Evolutionary conservation across 1,139 yeast species (phyloP).

Genomic region (Pichia sp.): DNA sequence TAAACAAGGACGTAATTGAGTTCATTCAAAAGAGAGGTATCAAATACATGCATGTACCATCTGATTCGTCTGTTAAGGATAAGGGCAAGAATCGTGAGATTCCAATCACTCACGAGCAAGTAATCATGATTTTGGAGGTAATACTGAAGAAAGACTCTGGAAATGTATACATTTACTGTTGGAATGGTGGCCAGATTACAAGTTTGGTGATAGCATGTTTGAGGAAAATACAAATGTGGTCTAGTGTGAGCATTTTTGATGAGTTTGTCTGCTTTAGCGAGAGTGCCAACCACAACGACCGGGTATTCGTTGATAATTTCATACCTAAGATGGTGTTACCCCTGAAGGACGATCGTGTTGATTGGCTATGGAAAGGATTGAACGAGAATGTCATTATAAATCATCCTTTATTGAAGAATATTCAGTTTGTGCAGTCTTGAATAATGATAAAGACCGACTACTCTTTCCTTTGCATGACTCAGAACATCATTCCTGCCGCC

Average conservation of each 20-base stretch:
- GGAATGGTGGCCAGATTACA: conserved; percentile 85
- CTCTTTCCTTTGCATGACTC: no score
- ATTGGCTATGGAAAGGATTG: conserved; percentile 75
- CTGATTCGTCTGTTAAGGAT: conserved; percentile 44
- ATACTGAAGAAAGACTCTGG: conserved; percentile 52
- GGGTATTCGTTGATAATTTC: conserved; percentile 77
- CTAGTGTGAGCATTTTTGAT: conserved; percentile 77
- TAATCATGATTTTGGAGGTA: conserved; percentile 50
- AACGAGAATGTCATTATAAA: conserved; percentile 40
- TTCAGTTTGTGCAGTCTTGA: conserved; percentile 8
- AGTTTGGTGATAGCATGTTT: conserved; percentile 80
- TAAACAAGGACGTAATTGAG: conserved; percentile 34
- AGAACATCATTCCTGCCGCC: conserved; percentile 55
- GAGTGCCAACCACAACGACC: conserved; percentile 75
- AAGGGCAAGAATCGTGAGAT: conserved; percentile 76
- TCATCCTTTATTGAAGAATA: conserved; percentile 28
- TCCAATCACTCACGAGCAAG: conserved; percentile 64
- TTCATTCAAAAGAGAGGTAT: conserved; percentile 48
- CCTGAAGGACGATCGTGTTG: conserved; percentile 37
- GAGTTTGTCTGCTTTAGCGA: conserved; percentile 77
- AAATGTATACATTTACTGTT: conserved; percentile 80
- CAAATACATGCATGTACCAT: conserved; percentile 54
- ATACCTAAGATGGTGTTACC: conserved; percentile 55
- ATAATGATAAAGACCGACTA: conserved; percentile 8
- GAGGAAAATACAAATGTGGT: conserved; percentile 82